Base-by-base conservation (phyloP, 2,329 filamentous ascomycete species). In the Neonectria faginata region DNA sequence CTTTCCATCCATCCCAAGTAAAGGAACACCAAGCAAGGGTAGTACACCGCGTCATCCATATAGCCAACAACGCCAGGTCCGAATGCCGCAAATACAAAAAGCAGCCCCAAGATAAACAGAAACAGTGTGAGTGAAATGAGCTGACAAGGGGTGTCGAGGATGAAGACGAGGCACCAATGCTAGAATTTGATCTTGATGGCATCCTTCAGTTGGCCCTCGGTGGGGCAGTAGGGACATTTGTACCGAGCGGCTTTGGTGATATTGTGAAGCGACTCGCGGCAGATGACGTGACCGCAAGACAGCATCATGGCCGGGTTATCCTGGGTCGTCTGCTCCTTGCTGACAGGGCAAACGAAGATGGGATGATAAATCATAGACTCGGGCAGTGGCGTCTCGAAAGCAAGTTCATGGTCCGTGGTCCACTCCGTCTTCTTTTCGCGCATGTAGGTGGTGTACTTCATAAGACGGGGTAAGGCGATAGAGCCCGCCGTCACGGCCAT, bases 321-420 rank as follows among this genome's bases (percentile, higher is more conserved):
- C 74, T 97, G 94, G 0, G 95, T 99, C 0, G 92, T 94, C 79
- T 99, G 96, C 76, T 97, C 96, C 78, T 98, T 98, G 73, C 91
- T 94, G 5, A 99, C 96, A 0, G 96, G 96, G 75, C 96, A 99
- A 45, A 99, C 96, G 76, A 99, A 99, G 75, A 99, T 97, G 60
- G 92, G 92, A 79, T 99, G 96, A 82, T 97, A 99, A 53, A 90
- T 83, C 86, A 88, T 88, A 69, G 82, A 85, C 54, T 79, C 75
- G 0, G 88, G 87, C 2, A 90, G 79, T 2, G 87, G 85, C 1
- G 87, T 89, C 73, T 92, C 86, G 76, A 94, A 96, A 0, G 95
- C 93, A 18, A 99, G 83, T 78, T 99, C 96, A 74, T 96, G 90
- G 65, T 92, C 88, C 5, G 93, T 94, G 0, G 94, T 97, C 96